phyloP scores from a whole-genome alignment of 2,329 filamentous ascomycete genomes.

The Hypomyces rosellus region DNA sequence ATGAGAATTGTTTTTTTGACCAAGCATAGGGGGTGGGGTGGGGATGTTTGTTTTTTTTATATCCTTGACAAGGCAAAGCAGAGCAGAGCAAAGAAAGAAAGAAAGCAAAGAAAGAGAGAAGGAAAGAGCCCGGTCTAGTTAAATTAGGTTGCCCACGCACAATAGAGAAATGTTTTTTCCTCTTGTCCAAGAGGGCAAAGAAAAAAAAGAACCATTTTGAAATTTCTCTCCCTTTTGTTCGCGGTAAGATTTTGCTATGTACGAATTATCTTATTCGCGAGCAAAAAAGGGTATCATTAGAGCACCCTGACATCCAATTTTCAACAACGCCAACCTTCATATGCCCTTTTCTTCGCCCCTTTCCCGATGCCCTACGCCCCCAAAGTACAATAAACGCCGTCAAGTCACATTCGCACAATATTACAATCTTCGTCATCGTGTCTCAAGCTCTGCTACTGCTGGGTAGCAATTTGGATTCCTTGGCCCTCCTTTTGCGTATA shows the following conservation, averaged over 20 bases:
- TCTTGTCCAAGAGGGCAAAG: too few relatives aligned
- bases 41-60: too few relatives aligned
- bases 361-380: too few relatives aligned
- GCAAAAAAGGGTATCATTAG: not conserved
- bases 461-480: slow-evolving; percentile 6
- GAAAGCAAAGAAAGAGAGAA: not conserved
- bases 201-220: too few relatives aligned
- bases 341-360: too few relatives aligned
- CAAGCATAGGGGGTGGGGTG: not conserved
- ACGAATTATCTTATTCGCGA: not conserved
- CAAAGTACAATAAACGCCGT: too few relatives aligned
- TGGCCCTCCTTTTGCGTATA: slow-evolving; percentile 19
- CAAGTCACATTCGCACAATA: too few relatives aligned
- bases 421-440: too few relatives aligned
- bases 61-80: not conserved
- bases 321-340: not conserved
- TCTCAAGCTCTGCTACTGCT: slow-evolving; percentile 8
- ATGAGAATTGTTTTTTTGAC: not conserved
- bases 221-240: too few relatives aligned
- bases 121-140: not conserved
- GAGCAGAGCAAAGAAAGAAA: not conserved
- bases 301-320: too few relatives aligned
- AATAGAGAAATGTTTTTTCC: not conserved
- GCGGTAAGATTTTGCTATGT: too few relatives aligned
- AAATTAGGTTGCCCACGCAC: slow-evolving; percentile 7